Evolutionary conservation across 768 basidiomycete genomes (phyloP), one percentile per base, ranked within the genome.

Genomic region (Termitomyces sp.): DNA sequence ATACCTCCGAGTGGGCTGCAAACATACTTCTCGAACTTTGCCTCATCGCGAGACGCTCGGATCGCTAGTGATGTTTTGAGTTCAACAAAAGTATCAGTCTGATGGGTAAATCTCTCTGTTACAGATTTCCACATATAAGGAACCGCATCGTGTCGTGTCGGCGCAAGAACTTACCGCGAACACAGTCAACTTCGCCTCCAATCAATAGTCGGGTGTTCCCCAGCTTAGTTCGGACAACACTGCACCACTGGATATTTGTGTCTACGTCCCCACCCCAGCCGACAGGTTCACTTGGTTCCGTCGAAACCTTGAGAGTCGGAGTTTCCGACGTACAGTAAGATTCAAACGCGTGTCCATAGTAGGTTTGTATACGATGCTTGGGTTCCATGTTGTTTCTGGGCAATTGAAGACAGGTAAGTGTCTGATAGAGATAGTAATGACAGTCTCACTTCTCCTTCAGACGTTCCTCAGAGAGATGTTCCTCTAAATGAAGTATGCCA

Each of bases 121-220:
- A 57, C 58, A 45, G 45, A 58, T 61, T 31, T 36, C 55, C 46
- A 63, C 59, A 63, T 42, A 47, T 60, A 45, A 54, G 41, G 27
- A 27, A 27, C 27, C 2, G 27, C 27, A 27, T 27, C 27, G 27
- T 27, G 27, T 53, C 27, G 37, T 33, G 11, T 33, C 8, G 44
- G 20, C 27, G 22, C 16, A 49, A 58, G 45, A 54, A 67, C 75
- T 59, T 61, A 90, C 92, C 89, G 70, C 85, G 78, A 22, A 94
- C 85, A 67, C 93, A 96, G 70, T 96, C 93, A 6, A 96, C 93
- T 72, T 95, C 93, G 6, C 94, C 93, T 1, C 93, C 93, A 49
- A 95, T 84, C 58, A 96, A 74, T 53, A 92, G 73, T 44, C 91
- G 77, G 30, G 78, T 81, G 57, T 84, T 78, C 0, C 87, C 90